phyloP scores from a whole-genome alignment of 768 basidiomycete genomes.

The Amanita rimosa region DNA sequence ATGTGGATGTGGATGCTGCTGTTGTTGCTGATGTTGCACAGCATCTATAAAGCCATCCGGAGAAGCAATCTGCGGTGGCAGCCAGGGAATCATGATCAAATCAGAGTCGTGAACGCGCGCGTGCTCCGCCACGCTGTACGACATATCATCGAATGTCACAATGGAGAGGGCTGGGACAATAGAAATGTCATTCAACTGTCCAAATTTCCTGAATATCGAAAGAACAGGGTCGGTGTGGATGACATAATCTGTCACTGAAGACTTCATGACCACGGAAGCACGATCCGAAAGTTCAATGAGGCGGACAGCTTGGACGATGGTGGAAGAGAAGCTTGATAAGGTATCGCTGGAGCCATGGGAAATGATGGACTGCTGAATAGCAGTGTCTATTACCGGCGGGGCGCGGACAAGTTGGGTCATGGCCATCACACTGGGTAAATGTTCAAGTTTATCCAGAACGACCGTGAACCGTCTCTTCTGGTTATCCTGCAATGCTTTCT shows the following conservation, averaged over 20 bases:
- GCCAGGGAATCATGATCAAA: slow-evolving; percentile 79
- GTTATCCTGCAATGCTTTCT: neutral
- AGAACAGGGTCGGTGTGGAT: slow-evolving; percentile 65
- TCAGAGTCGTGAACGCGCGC: slow-evolving; percentile 50
- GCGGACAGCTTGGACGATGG: slow-evolving; percentile 52
- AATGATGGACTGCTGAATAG: neutral
- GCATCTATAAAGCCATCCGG: slow-evolving; percentile 8
- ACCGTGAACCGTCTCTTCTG: slow-evolving; percentile 60
- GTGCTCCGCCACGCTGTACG: slow-evolving; percentile 57
- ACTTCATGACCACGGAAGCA: slow-evolving; percentile 81
- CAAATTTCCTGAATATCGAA: slow-evolving; percentile 67
- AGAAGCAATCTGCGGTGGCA: slow-evolving; percentile 28
- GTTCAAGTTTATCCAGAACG: slow-evolving; percentile 84
- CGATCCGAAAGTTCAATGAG: slow-evolving; percentile 84
- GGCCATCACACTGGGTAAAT: slow-evolving; percentile 83
- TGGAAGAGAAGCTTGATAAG: neutral
- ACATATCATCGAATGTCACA: slow-evolving; percentile 67
- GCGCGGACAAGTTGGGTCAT: slow-evolving; percentile 72
- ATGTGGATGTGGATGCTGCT: slow-evolving; percentile 7
- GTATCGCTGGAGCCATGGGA: neutral
- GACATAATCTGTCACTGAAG: slow-evolving; percentile 56
- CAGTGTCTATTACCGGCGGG: slow-evolving; percentile 13
- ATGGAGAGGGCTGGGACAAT: slow-evolving; percentile 60
- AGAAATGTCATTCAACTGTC: slow-evolving; percentile 54
- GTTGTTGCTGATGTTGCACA: slow-evolving; percentile 6